Base-by-base conservation (phyloP, 345 rosid genomes). In the Conringia planisiliqua region DNA sequence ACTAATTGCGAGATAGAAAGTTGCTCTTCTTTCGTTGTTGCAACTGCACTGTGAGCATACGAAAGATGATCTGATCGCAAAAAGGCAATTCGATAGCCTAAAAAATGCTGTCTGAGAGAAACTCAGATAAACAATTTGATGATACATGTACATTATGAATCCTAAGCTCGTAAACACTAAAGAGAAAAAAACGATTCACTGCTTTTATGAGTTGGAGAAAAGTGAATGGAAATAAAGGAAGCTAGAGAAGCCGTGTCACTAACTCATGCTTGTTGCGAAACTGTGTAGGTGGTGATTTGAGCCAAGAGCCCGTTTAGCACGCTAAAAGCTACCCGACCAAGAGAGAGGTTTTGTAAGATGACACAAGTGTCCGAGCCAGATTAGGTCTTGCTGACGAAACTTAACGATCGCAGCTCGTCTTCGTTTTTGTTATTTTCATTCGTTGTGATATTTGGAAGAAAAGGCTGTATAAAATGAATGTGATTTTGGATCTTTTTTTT, bases 221-320 rank as follows among this genome's bases (percentile, higher is more conserved):
- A 55, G 30, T 55, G 14, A 65, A 36, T 10, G 66, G 30, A 24
- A 52, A 68, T 40, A 18, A 39, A 48, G 11, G 35, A 40, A 33
- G 16, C 5, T 27, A 73, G 39, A 44, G 66, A 74, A 66, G 52
- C 17, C 57, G 55, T 38, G 54, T 39, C 24, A 32, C 70, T 76
- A 69, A 76, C 70, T 76, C 52, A 22, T 62, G 17, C 44, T 64
- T 76, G 30, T 68, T 68, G 57, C 55, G 44, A 62, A 61, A 44
- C 66, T 63, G 71, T 76, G 66, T 55, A 76, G 80, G 71, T 76
- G 60, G 6, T 42, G 75, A 52, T 68, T 24, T 22, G 46, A 68
- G 69, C 39, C 32, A 59, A 59, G 57, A 74, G 11, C 62, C 40
- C 30, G 30, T 39, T 18, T 16, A 16, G 42, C 55, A 9, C 4